A percentile compares a stretch with the other conserved stretches of the same genome.
Evolutionary conservation across 2,329 filamentous ascomycete species (phyloP).

Genomic region (Xylariaceae sp.): DNA sequence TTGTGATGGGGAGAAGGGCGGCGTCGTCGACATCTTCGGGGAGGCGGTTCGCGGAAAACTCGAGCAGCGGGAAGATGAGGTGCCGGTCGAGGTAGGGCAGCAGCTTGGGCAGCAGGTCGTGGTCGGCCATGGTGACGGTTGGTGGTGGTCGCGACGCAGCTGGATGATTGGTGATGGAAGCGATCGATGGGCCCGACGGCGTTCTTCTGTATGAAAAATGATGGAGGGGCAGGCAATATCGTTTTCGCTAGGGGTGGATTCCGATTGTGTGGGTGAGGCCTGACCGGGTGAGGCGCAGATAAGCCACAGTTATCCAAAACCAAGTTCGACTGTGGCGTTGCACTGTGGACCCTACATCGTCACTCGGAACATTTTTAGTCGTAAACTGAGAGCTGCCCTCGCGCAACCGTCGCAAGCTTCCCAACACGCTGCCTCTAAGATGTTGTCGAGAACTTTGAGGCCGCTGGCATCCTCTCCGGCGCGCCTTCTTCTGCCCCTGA

Average conservation of each 20-base stretch:
- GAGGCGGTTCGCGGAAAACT: constrained; percentile 79
- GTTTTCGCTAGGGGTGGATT: constrained; percentile 1
- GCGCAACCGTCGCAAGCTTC: too few species aligned
- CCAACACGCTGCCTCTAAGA: too few species aligned
- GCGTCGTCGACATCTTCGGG: constrained; percentile 59
- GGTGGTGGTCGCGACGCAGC: constrained; percentile 18
- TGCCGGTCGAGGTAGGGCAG: constrained; percentile 91
- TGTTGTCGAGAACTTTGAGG: constrained; percentile 16
- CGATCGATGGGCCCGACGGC: not conserved
- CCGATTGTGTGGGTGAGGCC: not conserved
- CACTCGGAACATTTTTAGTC: too few species aligned
- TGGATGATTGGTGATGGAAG: not conserved
- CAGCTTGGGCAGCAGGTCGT: constrained; percentile 80
- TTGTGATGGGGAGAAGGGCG: constrained; percentile 62
- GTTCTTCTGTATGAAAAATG: too few species aligned
- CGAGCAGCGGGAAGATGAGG: constrained; percentile 90
- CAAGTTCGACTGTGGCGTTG: too few species aligned
- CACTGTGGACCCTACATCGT: too few species aligned
- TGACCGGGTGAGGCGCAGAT: too few species aligned
- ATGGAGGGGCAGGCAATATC: constrained; percentile 4
- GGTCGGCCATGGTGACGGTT: constrained; percentile 52
- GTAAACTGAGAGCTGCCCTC: too few species aligned
- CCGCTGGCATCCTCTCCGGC: constrained; percentile 12
- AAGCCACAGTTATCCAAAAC: too few species aligned
- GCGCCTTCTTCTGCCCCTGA: constrained; percentile 4